Base-by-base conservation (phyloP, 2,329 filamentous ascomycete genomes). In the Xenoacremonium recifei region DNA sequence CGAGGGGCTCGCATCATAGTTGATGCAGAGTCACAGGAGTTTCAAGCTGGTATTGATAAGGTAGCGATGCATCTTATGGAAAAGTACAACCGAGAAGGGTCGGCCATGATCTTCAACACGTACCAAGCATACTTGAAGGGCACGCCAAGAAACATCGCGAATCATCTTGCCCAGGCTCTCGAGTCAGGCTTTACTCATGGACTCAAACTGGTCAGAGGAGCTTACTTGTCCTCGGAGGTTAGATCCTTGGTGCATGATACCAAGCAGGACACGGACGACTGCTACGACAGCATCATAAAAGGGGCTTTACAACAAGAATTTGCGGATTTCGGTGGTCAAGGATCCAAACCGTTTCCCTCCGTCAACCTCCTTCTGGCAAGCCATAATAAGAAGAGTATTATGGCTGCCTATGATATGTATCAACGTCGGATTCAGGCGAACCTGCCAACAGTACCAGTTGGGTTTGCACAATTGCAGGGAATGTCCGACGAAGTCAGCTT, bases 401-500 rank as follows among this genome's bases (percentile, higher is more conserved):
- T 64, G 21, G 68, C 70, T 1, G 70, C 78, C 7, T 51, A 67
- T 21, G 63, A 66, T 30, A 68, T 72, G 4, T 72, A 75, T 48
- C 55, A 69, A 49, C 10, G 66, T 5, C 66, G 72, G 3, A 63
- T 70, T 0, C 62, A 65, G 15, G 45, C 47, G 12, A 48, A 53
- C 7, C 51, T 64, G 4, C 60, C 60, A 3, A 66, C 64, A 4
- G 60, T 64, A 2, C 49, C 57, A 1, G 63, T 78, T 5, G 65
- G 53, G 29, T 80, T 75, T 47, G 76, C 72, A 3, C 77, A 80
- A 58, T 64, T 80, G 0, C 71, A 76, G 37, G 77, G 77, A 19
- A 80, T 80, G 77, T 73, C 76, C 3, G 77, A 80, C 42, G 73
- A 78, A 47, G 70, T 80, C 27, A 74, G 69, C 39, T 75, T 75